A percentile compares a stretch with the other conserved stretches of the same genome.
phyloP scores from a whole-genome alignment of 2,329 filamentous ascomycete species.

The Penicillium janthinellum region DNA sequence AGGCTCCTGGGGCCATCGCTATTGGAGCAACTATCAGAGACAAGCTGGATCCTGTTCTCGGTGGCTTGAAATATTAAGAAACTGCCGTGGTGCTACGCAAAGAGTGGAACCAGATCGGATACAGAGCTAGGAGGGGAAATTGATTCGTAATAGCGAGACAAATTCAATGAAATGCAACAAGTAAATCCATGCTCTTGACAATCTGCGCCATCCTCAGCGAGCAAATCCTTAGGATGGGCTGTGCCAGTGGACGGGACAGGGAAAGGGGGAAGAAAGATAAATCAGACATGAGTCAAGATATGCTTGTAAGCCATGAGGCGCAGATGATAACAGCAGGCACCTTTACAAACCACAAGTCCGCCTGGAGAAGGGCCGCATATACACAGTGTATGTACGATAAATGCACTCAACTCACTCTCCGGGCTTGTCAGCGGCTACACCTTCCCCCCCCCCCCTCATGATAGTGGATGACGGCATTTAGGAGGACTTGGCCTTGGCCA shows the following conservation, averaged over 20 bases:
- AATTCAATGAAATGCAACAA: conserved; percentile 17
- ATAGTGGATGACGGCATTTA: conserved; percentile 40
- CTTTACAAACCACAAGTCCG: conserved; percentile 13
- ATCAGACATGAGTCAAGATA: conserved; percentile 6
- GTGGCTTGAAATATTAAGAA: too few relatives aligned
- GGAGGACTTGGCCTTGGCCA: conserved; percentile 73
- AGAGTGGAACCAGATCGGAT: neutral
- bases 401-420: conserved; percentile 12
- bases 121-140: conserved; percentile 4
- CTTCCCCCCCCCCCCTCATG: conserved; percentile 4
- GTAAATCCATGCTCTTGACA: conserved; percentile 18
- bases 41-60: neutral
- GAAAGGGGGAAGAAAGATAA: conserved; percentile 9
- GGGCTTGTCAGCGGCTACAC: conserved; percentile 16
- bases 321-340: conserved; percentile 8
- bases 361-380: conserved; percentile 14
- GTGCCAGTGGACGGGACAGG: conserved; percentile 12
- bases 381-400: conserved; percentile 21
- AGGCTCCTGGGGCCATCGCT: conserved; percentile 6
- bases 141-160: conserved; percentile 8
- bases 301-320: conserved; percentile 12
- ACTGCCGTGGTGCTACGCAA: neutral
- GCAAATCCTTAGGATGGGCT: conserved; percentile 6
- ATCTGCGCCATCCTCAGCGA: conserved; percentile 14
- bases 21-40: conserved; percentile 1